phyloP scores from a whole-genome alignment of 75 land plant genomes.

The Selaginella tamariscina region DNA sequence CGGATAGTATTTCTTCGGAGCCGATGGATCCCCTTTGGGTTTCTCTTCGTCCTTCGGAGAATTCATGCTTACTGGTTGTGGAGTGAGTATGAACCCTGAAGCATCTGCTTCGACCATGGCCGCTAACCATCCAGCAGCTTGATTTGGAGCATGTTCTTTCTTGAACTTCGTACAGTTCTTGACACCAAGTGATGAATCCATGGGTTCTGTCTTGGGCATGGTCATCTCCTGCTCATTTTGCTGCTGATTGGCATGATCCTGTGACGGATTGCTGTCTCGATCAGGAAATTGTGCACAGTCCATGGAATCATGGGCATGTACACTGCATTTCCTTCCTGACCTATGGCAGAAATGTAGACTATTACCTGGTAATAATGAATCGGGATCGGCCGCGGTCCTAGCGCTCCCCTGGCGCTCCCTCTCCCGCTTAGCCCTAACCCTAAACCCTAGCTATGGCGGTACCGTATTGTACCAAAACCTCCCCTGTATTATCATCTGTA shows the following conservation, averaged over 20 bases:
- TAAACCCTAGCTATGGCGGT: slow-evolving; percentile 1
- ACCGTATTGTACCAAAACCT: neutral
- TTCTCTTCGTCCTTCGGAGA: neutral
- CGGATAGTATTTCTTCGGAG: slow-evolving; percentile 15
- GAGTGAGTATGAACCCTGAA: neutral
- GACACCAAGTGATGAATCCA: neutral
- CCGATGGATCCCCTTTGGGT: neutral
- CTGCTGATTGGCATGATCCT: neutral
- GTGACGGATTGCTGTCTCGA: neutral
- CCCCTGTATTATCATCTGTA: neutral
- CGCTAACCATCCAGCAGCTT: neutral
- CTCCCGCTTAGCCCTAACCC: neutral
- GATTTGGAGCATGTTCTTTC: neutral
- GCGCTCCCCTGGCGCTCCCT: neutral
- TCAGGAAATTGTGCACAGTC: neutral
- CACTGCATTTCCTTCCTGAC: neutral
- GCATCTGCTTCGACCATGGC: neutral
- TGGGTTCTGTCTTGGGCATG: neutral
- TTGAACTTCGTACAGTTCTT: neutral
- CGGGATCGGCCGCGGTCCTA: neutral
- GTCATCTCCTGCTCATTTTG: neutral
- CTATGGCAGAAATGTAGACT: neutral
- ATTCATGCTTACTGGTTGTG: neutral
- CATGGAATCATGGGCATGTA: neutral
- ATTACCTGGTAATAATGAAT: neutral